Percentiles rank a stretch among this genome's conserved stretches.
Evolutionary conservation across 1,284 basidiomycete genomes (phyloP).

Genomic region (Exsudoporus floridanus): DNA sequence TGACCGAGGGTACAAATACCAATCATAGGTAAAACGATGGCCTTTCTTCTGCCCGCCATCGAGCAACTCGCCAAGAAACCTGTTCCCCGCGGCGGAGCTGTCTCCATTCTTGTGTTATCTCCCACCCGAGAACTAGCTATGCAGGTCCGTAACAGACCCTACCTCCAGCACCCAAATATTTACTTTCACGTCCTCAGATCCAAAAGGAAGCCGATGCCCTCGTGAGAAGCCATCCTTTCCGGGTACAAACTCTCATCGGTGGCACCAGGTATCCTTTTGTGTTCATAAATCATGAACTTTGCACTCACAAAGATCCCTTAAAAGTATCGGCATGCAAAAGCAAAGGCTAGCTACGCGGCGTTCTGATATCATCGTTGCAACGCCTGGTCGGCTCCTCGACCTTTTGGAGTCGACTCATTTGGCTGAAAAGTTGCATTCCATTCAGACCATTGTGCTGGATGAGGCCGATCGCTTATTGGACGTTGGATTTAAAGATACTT

Average conservation of each 20-base stretch:
- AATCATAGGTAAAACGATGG: constrained; percentile 76
- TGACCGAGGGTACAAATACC: not conserved
- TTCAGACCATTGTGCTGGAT: constrained; percentile 84
- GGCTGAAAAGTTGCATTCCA: constrained; percentile 41
- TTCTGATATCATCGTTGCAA: constrained; percentile 85
- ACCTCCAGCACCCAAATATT: not conserved
- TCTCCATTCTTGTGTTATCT: constrained; percentile 68
- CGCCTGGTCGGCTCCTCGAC: constrained; percentile 87
- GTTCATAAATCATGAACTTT: not conserved
- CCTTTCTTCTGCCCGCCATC: constrained; percentile 85
- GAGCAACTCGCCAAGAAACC: constrained; percentile 56
- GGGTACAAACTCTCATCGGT: constrained; percentile 43
- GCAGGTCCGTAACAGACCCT: constrained; percentile 51
- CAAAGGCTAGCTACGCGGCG: constrained; percentile 41
- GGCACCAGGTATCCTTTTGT: constrained; percentile 49
- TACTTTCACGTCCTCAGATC: constrained; percentile 32
- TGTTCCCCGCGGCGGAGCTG: constrained; percentile 18
- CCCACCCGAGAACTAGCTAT: constrained; percentile 89
- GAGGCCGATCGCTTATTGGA: constrained; percentile 91
- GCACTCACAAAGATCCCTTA: constrained; percentile 2
- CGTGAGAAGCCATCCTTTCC: constrained; percentile 48
- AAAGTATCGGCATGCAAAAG: constrained; percentile 35
- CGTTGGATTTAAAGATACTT: constrained; percentile 80
- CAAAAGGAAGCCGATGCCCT: constrained; percentile 79
- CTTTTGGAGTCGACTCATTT: constrained; percentile 53